Conservation (phyloP, 495 filamentous ascomycete species). For the Arthonia radiata region DNA sequence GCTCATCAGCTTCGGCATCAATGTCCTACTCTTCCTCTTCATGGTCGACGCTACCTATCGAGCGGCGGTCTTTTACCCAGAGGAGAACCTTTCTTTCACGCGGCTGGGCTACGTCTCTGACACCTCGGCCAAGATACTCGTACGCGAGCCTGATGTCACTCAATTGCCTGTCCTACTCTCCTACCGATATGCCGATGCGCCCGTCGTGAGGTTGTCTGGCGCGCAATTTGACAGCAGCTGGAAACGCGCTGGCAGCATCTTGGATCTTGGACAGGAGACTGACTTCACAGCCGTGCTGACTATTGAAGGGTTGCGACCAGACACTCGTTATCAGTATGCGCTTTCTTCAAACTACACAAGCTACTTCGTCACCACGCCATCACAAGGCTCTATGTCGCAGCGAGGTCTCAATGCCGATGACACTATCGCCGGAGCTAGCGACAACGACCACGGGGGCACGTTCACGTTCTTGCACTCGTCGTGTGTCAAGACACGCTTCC, state of each 20-base stretch:
- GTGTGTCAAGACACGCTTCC: slow-evolving; percentile 75
- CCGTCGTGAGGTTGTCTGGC: too few relatives aligned
- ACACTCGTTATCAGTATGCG: slow-evolving; percentile 53
- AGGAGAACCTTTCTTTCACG: slow-evolving; percentile 54
- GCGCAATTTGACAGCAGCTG: slow-evolving; percentile 26
- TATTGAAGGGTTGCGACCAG: slow-evolving; percentile 26
- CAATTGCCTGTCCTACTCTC: slow-evolving; percentile 50
- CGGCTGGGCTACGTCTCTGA: slow-evolving; percentile 70
- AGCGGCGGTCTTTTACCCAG: slow-evolving; percentile 37
- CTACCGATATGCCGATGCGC: slow-evolving; percentile 21
- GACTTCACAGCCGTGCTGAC: slow-evolving; percentile 53
- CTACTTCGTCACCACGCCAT: slow-evolving; percentile 47
- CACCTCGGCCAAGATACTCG: slow-evolving; percentile 50
- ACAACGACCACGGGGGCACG: too few relatives aligned
- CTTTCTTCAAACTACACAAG: slow-evolving; percentile 68
- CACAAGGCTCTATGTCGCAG: slow-evolving; percentile 26
- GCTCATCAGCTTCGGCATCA: slow-evolving; percentile 41
- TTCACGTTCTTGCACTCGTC: slow-evolving; percentile 80
- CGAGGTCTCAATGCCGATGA: slow-evolving; percentile 19
- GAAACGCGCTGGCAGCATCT: slow-evolving; percentile 38
- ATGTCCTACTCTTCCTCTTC: slow-evolving; percentile 36
- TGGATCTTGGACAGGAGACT: slow-evolving; percentile 41
- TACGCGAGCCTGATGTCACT: slow-evolving; percentile 56
- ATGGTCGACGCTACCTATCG: slow-evolving; percentile 51
- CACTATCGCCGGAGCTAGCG: too few relatives aligned